These are phyloP conservation scores for Lactarius sanguifluus DNA, from an alignment of 768 basidiomycete species.

Conservation along the genomic window DNA sequence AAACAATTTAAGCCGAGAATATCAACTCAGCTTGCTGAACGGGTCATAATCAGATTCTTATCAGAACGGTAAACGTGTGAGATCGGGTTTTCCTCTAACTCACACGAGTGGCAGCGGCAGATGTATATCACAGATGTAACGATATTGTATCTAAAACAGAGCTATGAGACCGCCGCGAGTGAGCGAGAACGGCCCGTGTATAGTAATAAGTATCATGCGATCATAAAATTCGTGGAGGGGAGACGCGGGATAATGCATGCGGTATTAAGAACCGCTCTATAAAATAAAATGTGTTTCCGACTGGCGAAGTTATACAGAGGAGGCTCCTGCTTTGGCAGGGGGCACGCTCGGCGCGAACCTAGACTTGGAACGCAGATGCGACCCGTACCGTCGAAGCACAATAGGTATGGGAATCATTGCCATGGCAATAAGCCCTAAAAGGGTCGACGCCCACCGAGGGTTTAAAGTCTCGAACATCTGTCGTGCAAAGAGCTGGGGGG, in stretches of 20 bases:
- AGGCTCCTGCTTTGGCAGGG: constrained; percentile 10
- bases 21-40: no score
- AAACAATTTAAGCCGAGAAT: no score
- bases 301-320: constrained; percentile 8
- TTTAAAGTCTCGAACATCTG: constrained; percentile 53
- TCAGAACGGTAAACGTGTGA: no score
- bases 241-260: no score
- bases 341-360: constrained; percentile 14
- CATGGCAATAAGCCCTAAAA: constrained; percentile 53
- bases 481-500: constrained; percentile 46
- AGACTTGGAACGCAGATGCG: constrained; percentile 27
- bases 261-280: neutral
- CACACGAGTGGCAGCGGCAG: neutral
- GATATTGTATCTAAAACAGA: neutral
- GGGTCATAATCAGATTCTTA: no score
- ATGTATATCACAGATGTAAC: neutral
- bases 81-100: no score
- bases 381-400: constrained; percentile 32
- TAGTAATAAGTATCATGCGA: neutral
- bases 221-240: neutral
- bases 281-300: neutral
- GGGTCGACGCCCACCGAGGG: constrained; percentile 58
- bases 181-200: neutral
- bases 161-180: neutral
- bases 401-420: constrained; percentile 46